A percentile compares a stretch with the other conserved stretches of the same genome.
Evolutionary conservation across 208 protist genomes (phyloP).

Genomic region (Trypanosomatidae sp.): DNA sequence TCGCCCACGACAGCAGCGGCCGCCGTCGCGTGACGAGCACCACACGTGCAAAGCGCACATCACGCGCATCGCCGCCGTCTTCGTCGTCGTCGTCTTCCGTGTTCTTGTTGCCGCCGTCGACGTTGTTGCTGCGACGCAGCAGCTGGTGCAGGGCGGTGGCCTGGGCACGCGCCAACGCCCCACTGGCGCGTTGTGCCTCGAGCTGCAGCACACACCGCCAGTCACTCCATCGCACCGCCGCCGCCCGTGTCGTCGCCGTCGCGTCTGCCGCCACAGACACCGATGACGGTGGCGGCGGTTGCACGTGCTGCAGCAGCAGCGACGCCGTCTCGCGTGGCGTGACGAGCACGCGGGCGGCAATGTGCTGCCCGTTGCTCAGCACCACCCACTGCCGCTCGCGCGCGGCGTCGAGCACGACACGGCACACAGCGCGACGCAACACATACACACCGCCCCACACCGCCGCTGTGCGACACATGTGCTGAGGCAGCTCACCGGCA

Average conservation of each 20-base stretch:
- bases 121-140: no score
- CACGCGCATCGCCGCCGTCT: background rate
- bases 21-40: constrained; percentile 9
- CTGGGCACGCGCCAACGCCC: no score
- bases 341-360: constrained; percentile 43
- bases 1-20: background rate
- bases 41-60: constrained; percentile 11
- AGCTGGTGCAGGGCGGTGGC: no score
- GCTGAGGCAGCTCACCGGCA: constrained; percentile 68
- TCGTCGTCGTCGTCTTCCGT: background rate
- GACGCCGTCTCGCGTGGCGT: constrained; percentile 14
- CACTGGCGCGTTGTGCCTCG: no score
- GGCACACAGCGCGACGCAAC: constrained; percentile 42
- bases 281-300: no score
- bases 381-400: constrained; percentile 29
- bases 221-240: background rate
- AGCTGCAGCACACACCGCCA: background rate
- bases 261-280: background rate
- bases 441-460: constrained; percentile 78
- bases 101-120: background rate
- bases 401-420: constrained; percentile 14
- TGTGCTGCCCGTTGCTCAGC: constrained; percentile 64
- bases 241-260: no score
- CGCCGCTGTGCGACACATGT: constrained; percentile 71
- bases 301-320: background rate